Evolutionary conservation across 805 yeast species (phyloP).

Genomic region (Saturnispora silvae): DNA sequence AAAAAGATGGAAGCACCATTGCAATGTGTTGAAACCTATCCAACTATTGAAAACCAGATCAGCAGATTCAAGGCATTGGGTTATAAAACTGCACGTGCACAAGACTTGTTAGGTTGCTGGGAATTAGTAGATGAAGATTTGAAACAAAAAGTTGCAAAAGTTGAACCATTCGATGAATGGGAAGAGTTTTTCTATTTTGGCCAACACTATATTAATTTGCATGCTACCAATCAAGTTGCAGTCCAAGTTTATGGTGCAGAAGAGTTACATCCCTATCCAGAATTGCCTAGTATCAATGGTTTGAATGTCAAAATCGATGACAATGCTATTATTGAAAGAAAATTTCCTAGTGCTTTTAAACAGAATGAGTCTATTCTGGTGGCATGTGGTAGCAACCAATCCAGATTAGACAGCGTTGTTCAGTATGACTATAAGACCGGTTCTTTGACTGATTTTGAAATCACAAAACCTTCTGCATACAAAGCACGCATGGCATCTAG

Average conservation of each 20-base stretch:
- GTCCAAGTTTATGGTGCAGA: slow-evolving; percentile 11
- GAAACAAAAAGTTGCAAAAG: slow-evolving; percentile 31
- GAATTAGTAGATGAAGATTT: slow-evolving; percentile 29
- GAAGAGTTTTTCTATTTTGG: slow-evolving; percentile 70
- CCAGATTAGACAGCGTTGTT: slow-evolving; percentile 21
- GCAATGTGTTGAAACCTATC: slow-evolving; percentile 51
- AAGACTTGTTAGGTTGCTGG: slow-evolving; percentile 56
- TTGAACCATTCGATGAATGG: slow-evolving; percentile 75
- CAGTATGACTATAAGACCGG: neutral
- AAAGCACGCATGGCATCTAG: slow-evolving; percentile 8
- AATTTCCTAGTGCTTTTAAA: slow-evolving; percentile 28
- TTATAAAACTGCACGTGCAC: slow-evolving; percentile 38
- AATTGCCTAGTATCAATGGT: neutral
- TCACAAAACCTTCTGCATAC: slow-evolving; percentile 3
- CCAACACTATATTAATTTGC: slow-evolving; percentile 63
- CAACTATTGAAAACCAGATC: slow-evolving; percentile 37
- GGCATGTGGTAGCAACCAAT: slow-evolving; percentile 31
- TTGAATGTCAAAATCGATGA: neutral
- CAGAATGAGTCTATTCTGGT: slow-evolving; percentile 18
- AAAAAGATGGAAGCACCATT: slow-evolving; percentile 55
- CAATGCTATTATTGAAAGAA: slow-evolving; percentile 21
- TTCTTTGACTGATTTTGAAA: neutral
- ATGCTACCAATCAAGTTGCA: slow-evolving; percentile 38
- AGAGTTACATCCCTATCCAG: neutral
- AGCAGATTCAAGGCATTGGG: slow-evolving; percentile 33